A percentile compares a stretch with the other conserved stretches of the same genome.
Evolutionary conservation across 805 yeast genomes (phyloP).

Genomic region (Hanseniaspora nectarophila): DNA sequence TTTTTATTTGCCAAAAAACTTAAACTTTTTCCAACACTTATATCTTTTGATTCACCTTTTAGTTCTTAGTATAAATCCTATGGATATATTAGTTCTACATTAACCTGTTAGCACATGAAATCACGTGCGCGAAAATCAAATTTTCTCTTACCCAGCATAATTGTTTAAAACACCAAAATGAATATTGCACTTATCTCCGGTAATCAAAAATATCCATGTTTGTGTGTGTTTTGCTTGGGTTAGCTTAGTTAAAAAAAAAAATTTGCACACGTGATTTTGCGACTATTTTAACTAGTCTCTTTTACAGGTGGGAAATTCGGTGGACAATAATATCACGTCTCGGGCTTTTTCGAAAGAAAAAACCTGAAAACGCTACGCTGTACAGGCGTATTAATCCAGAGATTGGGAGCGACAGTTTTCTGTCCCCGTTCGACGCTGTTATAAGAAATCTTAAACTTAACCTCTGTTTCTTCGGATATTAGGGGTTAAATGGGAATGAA

Average conservation of each 20-base stretch:
- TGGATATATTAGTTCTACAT: constrained; percentile 15
- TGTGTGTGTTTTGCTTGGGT: no score
- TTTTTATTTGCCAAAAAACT: no score
- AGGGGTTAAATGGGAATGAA: constrained; percentile 15
- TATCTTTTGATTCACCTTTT: not conserved
- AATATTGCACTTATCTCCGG: no score
- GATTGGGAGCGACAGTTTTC: constrained; percentile 11
- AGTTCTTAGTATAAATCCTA: not conserved
- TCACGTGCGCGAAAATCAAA: not conserved
- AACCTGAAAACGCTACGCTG: no score
- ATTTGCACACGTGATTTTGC: not conserved
- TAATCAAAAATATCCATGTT: no score
- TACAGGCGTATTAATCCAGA: constrained; percentile 6
- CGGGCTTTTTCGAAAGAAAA: no score
- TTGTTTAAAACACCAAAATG: no score
- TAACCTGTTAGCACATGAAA: constrained; percentile 12
- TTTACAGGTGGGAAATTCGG: constrained; percentile 17
- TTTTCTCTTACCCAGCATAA: no score
- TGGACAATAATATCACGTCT: constrained; percentile 10
- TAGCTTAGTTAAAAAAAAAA: no score
- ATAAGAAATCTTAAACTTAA: constrained; percentile 13
- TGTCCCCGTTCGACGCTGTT: constrained; percentile 15
- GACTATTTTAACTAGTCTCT: not conserved
- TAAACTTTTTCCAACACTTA: not conserved
- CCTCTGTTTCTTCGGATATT: no score